Evolutionary conservation across 345 rosid species (phyloP).

Genomic region (Citrus mangshanensis): DNA sequence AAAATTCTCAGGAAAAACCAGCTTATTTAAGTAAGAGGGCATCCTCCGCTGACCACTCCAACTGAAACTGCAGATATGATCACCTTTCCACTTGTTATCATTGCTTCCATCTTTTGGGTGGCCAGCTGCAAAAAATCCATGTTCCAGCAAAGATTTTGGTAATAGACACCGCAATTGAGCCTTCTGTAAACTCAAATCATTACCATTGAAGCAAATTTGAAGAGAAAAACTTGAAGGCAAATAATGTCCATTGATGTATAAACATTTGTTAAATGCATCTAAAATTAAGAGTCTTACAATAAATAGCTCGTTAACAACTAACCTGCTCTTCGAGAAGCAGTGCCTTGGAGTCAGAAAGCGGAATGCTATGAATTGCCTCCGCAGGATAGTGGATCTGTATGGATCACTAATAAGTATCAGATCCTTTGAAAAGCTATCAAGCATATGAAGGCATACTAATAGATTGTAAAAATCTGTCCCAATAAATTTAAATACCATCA

Average conservation of each 20-base stretch:
- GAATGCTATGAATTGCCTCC: constrained; percentile 64
- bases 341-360: constrained; percentile 69
- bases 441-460: background rate
- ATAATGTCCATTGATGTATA: background rate
- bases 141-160: constrained; percentile 56
- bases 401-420: background rate
- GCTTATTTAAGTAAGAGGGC: constrained; percentile 68
- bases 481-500: constrained; percentile 56
- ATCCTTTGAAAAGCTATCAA: background rate
- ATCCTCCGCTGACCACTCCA: constrained; percentile 87
- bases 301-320: constrained; percentile 8
- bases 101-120: constrained; percentile 33
- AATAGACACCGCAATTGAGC: constrained; percentile 82
- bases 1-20: constrained; percentile 83
- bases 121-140: constrained; percentile 56
- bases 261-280: background rate
- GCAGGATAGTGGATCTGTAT: constrained; percentile 85
- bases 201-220: constrained; percentile 7
- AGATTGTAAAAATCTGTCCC: background rate
- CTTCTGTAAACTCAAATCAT: constrained; percentile 44
- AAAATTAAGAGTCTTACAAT: background rate
- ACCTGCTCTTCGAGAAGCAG: constrained; percentile 93
- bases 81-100: constrained; percentile 15
- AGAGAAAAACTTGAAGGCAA: background rate
- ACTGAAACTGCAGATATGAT: constrained; percentile 51